Evolutionary conservation across 2,329 filamentous ascomycete species (phyloP).

Genomic region (Balansia obtecta): DNA sequence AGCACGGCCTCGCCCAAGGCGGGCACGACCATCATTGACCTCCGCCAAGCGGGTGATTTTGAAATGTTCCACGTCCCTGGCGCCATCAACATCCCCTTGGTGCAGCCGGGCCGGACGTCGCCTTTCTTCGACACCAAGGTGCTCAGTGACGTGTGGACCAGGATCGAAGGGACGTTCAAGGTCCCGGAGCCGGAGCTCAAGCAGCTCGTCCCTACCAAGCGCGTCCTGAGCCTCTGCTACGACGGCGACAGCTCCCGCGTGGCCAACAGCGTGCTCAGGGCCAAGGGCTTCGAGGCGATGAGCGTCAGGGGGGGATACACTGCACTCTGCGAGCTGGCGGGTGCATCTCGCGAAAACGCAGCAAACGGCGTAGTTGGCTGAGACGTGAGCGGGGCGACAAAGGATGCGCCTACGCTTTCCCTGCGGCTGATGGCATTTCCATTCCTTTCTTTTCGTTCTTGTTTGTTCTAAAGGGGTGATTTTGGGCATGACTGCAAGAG

Average conservation of each 20-base stretch:
- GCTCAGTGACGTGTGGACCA: constrained; percentile 33
- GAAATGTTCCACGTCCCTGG: constrained; percentile 27
- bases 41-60: constrained; percentile 31
- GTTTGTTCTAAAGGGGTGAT: not conserved
- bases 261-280: constrained; percentile 39
- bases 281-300: constrained; percentile 33
- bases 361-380: not conserved
- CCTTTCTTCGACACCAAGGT: constrained; percentile 33
- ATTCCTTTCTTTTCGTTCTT: not conserved
- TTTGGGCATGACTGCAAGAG: not conserved
- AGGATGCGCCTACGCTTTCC: not conserved
- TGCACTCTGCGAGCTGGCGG: constrained; percentile 5
- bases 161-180: constrained; percentile 31
- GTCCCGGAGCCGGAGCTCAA: constrained; percentile 11
- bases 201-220: constrained; percentile 17
- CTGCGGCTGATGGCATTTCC: not conserved
- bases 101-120: constrained; percentile 21
- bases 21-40: constrained; percentile 28
- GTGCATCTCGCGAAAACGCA: not conserved
- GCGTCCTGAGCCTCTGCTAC: constrained; percentile 37
- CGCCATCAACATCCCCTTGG: constrained; percentile 31
- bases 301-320: constrained; percentile 30
- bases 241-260: constrained; percentile 41
- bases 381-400: constrained; percentile 1
- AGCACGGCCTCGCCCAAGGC: constrained; percentile 9